These are phyloP conservation scores for grape (Vitis vinifera) DNA, from an alignment of 164 flowering plant species.

Conservation along the genomic window DNA sequence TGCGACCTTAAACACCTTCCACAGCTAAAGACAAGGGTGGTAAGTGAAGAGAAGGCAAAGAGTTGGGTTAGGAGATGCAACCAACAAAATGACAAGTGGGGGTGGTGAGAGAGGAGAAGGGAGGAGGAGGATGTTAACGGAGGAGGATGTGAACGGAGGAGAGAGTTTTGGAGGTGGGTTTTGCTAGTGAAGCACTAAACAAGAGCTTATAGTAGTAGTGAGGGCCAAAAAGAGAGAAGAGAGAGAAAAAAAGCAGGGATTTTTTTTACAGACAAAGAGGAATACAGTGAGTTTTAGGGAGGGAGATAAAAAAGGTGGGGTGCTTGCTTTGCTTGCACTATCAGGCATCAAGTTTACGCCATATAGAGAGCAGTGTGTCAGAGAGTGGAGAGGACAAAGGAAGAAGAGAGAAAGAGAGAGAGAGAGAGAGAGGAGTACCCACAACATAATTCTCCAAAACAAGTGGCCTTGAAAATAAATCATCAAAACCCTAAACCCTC, in stretches of 20 bases:
- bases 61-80: background rate
- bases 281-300: slow-evolving; percentile 17
- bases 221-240: slow-evolving; percentile 13
- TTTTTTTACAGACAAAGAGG: slow-evolving; percentile 36
- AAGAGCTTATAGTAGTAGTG: slow-evolving; percentile 43
- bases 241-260: slow-evolving; percentile 18
- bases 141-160: background rate
- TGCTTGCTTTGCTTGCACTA: slow-evolving; percentile 94
- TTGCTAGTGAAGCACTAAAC: slow-evolving; percentile 48
- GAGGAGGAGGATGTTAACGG: background rate
- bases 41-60: background rate
- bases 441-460: background rate
- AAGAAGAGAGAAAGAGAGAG: slow-evolving; percentile 9
- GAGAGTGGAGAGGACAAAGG: slow-evolving; percentile 40
- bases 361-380: slow-evolving; percentile 62
- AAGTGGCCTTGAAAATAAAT: slow-evolving; percentile 2
- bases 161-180: slow-evolving; percentile 35
- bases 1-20: slow-evolving; percentile 7
- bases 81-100: background rate
- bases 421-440: slow-evolving; percentile 11
- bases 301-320: slow-evolving; percentile 27
- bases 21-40: background rate
- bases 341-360: slow-evolving; percentile 86
- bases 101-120: slow-evolving; percentile 5
- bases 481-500: background rate